A percentile compares a stretch with the other conserved stretches of the same genome.
These are phyloP conservation scores for Sophora flavescens DNA, from an alignment of 306 rosid genomes.

Conservation along the genomic window DNA sequence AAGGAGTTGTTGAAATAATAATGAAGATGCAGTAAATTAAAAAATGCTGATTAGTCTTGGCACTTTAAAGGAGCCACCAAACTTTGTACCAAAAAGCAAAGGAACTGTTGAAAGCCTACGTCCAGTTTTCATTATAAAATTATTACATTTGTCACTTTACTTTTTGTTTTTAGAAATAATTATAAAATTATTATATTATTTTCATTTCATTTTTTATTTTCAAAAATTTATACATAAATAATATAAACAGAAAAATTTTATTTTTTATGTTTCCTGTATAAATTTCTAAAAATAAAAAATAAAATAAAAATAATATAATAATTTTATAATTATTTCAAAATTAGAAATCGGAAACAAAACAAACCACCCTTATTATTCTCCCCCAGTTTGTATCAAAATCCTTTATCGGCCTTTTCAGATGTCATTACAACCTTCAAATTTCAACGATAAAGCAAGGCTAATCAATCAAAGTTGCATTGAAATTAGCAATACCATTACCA, in stretches of 20 bases:
- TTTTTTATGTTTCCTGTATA: too few relatives aligned
- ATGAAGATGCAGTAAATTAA: neutral
- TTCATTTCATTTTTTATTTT: too few relatives aligned
- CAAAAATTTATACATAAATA: too few relatives aligned
- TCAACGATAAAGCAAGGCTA: constrained; percentile 35
- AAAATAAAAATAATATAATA: too few relatives aligned
- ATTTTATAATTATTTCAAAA: too few relatives aligned
- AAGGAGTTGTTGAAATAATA: constrained; percentile 35
- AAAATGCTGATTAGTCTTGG: neutral
- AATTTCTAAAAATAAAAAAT: too few relatives aligned
- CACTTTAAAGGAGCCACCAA: constrained; percentile 33
- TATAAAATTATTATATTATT: too few relatives aligned
- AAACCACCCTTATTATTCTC: neutral
- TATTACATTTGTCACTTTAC: too few relatives aligned
- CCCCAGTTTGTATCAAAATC: neutral
- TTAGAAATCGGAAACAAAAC: too few relatives aligned
- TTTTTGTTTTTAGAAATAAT: too few relatives aligned
- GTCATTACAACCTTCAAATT: constrained; percentile 18
- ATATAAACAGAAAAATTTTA: too few relatives aligned
- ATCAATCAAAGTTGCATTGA: neutral
- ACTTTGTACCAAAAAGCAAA: constrained; percentile 41
- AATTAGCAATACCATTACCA: constrained; percentile 14
- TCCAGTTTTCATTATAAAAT: too few relatives aligned
- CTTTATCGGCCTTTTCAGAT: constrained; percentile 7
- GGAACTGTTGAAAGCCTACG: neutral